Conservation (phyloP, 768 basidiomycete genomes). For the Hericium alpestre region DNA sequence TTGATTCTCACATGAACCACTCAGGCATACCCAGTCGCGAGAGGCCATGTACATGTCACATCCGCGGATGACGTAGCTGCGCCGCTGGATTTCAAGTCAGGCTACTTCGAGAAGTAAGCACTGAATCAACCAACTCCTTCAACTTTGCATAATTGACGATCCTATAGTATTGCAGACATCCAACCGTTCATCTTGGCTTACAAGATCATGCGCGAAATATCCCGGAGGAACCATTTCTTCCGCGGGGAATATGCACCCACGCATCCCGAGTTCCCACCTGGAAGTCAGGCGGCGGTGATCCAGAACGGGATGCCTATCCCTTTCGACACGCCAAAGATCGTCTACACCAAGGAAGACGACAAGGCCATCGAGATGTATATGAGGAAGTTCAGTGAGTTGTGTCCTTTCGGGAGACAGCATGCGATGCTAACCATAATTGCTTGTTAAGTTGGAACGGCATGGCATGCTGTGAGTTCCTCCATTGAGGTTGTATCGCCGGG, state of each 20-base stretch:
- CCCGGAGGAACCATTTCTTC: constrained; percentile 36
- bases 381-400: constrained; percentile 7
- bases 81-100: constrained; percentile 15
- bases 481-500: neutral
- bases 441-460: neutral
- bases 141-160: neutral
- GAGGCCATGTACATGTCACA: constrained; percentile 17
- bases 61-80: constrained; percentile 13
- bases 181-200: constrained; percentile 39
- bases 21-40: neutral
- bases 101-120: constrained; percentile 14
- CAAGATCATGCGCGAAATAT: constrained; percentile 42
- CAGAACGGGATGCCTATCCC: constrained; percentile 14
- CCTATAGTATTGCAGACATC: constrained; percentile 21
- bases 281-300: neutral
- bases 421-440: neutral
- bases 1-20: neutral
- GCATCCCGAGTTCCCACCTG: neutral
- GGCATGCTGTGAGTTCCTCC: constrained; percentile 6
- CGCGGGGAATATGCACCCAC: constrained; percentile 15
- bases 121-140: neutral
- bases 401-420: neutral
- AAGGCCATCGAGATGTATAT: constrained; percentile 22
- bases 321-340: constrained; percentile 20
- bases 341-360: constrained; percentile 26